Base-by-base conservation (phyloP, 2,329 filamentous ascomycete genomes). In the Ophiostoma australiae region DNA sequence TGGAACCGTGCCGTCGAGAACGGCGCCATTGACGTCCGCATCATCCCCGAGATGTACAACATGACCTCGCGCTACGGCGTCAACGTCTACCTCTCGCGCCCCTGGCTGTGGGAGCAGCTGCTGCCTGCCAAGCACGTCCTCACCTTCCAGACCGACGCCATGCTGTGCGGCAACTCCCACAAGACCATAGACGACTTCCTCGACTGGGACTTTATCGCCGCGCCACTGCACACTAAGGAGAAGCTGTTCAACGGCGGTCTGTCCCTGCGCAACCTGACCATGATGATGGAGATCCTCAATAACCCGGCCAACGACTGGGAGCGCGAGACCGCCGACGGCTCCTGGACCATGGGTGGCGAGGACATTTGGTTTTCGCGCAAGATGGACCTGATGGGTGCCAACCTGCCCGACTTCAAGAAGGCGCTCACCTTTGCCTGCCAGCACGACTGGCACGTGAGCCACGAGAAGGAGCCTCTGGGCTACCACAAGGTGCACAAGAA, bases 271-370 rank as follows among this genome's bases (percentile, higher is more conserved):
- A 80, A 78, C 73, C 76, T 79, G 52, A 76, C 73, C 55, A 77
- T 76, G 70, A 78, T 78, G 39, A 69, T 81, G 33, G 82, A 84
- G 71, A 84, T 83, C 2, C 79, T 83, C 74, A 80, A 80, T 71
- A 71, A 79, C 72, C 72, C 72, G 23, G 77, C 81, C 67, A 78
- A 80, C 11, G 73, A 72, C 72, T 76, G 78, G 41, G 74, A 77
- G 67, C 77, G 77, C 1, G 81, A 84, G 74, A 79, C 80, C 4
- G 80, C 65, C 37, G 72, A 72, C 13, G 74, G 74, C 61, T 48
- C 65, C 4, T 74, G 73, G 73, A 73, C 72, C 41, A 35, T 71
- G 13, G 74, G 73, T 58, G 75, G 75, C 69, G 76, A 77, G 72
- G 76, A 77, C 72, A 73, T 76, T 58, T 76, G 76, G 76, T 76